These are phyloP conservation scores for Tetradesmus obliquus DNA, from an alignment of 139 green algal species.

Conservation along the genomic window DNA sequence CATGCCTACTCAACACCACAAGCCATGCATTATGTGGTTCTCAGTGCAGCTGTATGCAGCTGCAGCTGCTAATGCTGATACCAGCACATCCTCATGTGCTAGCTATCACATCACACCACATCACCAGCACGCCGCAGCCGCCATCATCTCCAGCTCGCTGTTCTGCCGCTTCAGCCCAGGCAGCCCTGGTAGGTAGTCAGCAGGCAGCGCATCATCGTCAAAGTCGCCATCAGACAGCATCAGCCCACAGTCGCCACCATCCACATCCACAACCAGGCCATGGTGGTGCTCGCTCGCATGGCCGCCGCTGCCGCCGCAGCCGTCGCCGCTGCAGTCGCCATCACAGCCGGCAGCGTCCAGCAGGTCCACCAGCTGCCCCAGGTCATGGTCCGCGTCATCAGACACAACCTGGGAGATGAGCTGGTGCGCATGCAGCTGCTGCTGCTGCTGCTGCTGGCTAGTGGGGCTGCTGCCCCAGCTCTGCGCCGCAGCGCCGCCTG, in stretches of 20 bases:
- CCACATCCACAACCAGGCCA: background rate
- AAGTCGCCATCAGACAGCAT: constrained; percentile 1
- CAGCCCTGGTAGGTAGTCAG: background rate
- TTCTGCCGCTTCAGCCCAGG: constrained; percentile 16
- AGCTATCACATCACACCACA: background rate
- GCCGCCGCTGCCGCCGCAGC: background rate
- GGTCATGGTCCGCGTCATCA: background rate
- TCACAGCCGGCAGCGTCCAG: background rate
- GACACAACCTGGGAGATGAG: background rate
- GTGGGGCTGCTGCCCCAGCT: constrained; percentile 4
- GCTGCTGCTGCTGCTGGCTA: constrained; percentile 5
- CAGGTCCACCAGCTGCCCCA: background rate
- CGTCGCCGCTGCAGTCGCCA: background rate
- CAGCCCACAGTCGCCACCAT: background rate
- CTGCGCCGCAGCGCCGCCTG: background rate
- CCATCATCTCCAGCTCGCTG: constrained; percentile 33
- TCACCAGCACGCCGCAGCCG: constrained; percentile 23
- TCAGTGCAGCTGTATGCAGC: background rate
- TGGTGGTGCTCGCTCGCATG: background rate
- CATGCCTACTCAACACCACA: too few relatives aligned
- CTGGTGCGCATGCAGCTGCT: background rate
- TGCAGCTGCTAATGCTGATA: background rate
- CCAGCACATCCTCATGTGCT: background rate
- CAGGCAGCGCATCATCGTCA: background rate
- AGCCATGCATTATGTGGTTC: background rate